phyloP scores from a whole-genome alignment of 2,329 filamentous ascomycete genomes.

The Sordariomycetes sp. region DNA sequence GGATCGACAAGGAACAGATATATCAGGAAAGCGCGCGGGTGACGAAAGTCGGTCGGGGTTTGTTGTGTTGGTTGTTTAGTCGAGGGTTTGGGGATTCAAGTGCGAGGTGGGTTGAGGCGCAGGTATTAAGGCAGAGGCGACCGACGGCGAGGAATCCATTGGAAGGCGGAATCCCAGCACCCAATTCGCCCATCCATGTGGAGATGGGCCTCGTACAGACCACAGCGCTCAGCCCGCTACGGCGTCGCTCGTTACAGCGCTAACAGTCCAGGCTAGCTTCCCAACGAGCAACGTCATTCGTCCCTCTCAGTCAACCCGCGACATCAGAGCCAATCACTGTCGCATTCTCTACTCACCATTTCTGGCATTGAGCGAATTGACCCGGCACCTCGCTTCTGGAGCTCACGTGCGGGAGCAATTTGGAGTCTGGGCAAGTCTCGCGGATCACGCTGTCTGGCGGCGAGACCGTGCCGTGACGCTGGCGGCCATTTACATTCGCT shows the following conservation, averaged over 20 bases:
- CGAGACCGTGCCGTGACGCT: too few relatives aligned
- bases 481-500: too few relatives aligned
- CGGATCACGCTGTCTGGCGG: too few relatives aligned
- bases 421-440: too few relatives aligned
- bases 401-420: too few relatives aligned
- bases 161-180: not conserved
- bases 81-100: conserved; percentile 2
- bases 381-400: too few relatives aligned
- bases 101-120: conserved; percentile 3
- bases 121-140: conserved; percentile 1
- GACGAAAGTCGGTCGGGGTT: not conserved
- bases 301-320: conserved; percentile 1
- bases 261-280: not conserved
- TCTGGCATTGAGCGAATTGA: too few relatives aligned
- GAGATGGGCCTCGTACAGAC: not conserved
- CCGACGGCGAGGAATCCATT: not conserved
- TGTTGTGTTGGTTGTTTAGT: conserved; percentile 1
- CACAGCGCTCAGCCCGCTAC: not conserved
- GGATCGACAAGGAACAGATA: too few relatives aligned
- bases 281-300: conserved; percentile 2
- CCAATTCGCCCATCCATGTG: not conserved
- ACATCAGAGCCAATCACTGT: too few relatives aligned
- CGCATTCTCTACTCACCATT: too few relatives aligned
- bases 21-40: too few relatives aligned
- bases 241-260: not conserved